Conservation (phyloP, 2,329 filamentous ascomycete species). For the Stemphylium vesicarium region DNA sequence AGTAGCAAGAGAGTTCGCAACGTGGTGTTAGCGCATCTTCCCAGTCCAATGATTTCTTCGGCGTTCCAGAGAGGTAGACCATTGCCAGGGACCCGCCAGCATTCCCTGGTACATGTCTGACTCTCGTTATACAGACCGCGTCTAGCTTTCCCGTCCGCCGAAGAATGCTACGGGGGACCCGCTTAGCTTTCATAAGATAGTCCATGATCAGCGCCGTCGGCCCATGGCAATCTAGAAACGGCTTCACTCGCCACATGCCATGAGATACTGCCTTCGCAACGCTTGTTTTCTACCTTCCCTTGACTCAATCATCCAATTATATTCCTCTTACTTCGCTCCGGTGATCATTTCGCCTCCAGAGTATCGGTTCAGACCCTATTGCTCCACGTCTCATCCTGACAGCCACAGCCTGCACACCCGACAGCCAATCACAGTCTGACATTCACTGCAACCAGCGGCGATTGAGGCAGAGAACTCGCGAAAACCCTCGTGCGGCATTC, state of each 20-base stretch:
- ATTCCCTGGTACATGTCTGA: not conserved
- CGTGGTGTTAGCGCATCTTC: not conserved
- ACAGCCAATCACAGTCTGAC: conserved; percentile 36
- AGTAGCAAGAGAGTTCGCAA: conserved; percentile 4
- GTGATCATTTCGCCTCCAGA: conserved; percentile 48
- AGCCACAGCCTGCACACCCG: conserved; percentile 34
- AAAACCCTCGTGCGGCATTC: conserved; percentile 41
- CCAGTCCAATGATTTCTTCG: conserved; percentile 1
- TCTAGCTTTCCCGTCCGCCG: conserved; percentile 10
- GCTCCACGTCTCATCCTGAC: conserved; percentile 38
- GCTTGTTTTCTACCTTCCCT: conserved; percentile 25
- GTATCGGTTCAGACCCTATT: conserved; percentile 39
- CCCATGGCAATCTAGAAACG: conserved; percentile 45
- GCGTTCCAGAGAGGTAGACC: conserved; percentile 4
- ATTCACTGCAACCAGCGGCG: conserved; percentile 34
- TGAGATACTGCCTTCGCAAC: conserved; percentile 30
- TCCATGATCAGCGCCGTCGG: conserved; percentile 42
- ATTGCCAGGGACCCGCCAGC: conserved; percentile 3
- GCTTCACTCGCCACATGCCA: conserved; percentile 44
- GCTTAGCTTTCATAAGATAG: conserved; percentile 39
- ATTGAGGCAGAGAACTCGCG: conserved; percentile 43
- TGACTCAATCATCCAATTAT: conserved; percentile 24
- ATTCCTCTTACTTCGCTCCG: conserved; percentile 20
- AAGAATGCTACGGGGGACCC: conserved; percentile 27
- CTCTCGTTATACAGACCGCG: conserved; percentile 14